Base-by-base conservation (phyloP, 352 stramenopile genomes). In the Phytophthora aleatoria region DNA sequence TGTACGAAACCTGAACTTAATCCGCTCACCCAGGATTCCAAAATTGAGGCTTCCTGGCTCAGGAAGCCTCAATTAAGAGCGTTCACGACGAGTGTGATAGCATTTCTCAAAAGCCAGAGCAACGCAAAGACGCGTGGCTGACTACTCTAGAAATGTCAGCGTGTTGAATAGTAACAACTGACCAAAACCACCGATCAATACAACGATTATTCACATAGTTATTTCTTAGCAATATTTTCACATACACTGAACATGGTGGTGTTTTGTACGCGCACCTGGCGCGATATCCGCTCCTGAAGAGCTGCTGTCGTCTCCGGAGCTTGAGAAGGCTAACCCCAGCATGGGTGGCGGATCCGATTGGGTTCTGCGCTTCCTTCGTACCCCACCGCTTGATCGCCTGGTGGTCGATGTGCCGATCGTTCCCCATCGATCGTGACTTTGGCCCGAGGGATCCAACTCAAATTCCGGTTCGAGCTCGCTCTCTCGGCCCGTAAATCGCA, bases 311-410 rank as follows among this genome's bases (percentile, higher is more conserved):
- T 78, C 70, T 42, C 50, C 61, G 15, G 70, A 78, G 44, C 66
- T 78, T 35, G 61, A 67, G 30, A 78, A 67, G 13, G 60, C 66
- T 27, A 78, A 31, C 8, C 48, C 53, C 1, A 69, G 57, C 28
- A 69, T 53, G 1, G 57, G 62, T 10, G 62, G 62, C 1, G 67
- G 62, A 26, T 72, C 67, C 11, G 62, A 75, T 51, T 72, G 62
- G 4, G 62, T 55, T 57, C 57, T 57, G 24, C 62, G 51, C 35
- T 72, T 75, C n/a, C 28, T 49, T 43, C 15, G 41, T n/a, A 30
- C 43, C 11, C 10, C 41, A 43, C 39, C 42, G 24, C 41, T 64
- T 1, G 48, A 65, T 60, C 51, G 47, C 16, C 36, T 39, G 27
- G 36, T 15, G 3, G 24, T 43, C 48, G 26, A 39, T 4, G 41